These are phyloP conservation scores for Calocera viscosa DNA, from an alignment of 768 basidiomycete species.

Conservation along the genomic window DNA sequence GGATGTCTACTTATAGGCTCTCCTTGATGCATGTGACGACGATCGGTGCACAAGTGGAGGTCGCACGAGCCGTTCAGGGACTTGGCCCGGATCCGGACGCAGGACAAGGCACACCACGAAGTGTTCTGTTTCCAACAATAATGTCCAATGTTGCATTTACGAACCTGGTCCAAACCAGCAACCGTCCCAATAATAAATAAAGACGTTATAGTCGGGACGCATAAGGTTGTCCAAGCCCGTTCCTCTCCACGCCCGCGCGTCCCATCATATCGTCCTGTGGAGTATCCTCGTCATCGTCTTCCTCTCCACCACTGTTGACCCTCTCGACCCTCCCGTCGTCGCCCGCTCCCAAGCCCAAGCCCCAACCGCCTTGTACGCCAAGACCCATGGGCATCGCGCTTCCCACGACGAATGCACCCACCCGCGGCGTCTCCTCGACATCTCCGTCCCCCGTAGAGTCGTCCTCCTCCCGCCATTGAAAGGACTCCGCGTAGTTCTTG, in stretches of 20 bases:
- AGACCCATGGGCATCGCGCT: background rate
- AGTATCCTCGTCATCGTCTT: background rate
- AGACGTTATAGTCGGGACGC: background rate
- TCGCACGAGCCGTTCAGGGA: too few species aligned
- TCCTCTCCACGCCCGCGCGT: background rate
- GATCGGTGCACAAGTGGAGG: too few species aligned
- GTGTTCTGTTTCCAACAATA: too few species aligned
- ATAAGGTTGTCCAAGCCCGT: background rate
- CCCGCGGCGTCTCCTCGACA: background rate
- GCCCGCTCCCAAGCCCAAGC: background rate
- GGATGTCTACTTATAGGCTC: background rate
- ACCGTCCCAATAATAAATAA: background rate
- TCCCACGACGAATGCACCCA: background rate
- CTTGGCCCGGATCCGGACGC: too few species aligned
- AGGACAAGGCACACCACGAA: too few species aligned
- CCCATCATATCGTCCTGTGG: background rate
- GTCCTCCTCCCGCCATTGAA: background rate
- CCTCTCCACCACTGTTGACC: conserved; percentile 1
- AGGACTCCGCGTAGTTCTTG: conserved; percentile 1
- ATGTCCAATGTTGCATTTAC: too few species aligned
- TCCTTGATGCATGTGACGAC: background rate
- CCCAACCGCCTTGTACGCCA: background rate
- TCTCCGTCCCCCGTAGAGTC: background rate
- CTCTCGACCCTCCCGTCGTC: background rate
- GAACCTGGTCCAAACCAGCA: too few species aligned